Evolutionary conservation across 176 grass and related monocot genomes (phyloP), one percentile per base, ranked within the genome.

Genomic region (Canna indica): DNA sequence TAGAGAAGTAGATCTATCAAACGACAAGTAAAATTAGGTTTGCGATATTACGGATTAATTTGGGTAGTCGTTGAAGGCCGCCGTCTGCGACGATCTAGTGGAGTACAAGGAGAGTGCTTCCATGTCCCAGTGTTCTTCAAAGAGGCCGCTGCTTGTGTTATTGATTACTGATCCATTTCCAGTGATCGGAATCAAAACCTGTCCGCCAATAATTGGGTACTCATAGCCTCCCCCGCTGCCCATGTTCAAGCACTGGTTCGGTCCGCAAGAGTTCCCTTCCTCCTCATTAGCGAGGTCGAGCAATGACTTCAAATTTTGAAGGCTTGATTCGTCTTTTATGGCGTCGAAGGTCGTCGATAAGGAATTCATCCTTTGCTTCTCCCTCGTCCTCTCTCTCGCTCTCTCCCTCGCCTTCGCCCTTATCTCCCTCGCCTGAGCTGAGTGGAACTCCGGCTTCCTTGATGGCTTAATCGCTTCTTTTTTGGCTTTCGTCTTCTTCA

Each of bases 331-430:
- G 0, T 4, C 63, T 22, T 38, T 66, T 13, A 25, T 25, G 20
- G 18, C 2, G 1, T 38, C 63, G 3, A 24, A 5, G 59, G 29
- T 12, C 3, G 1, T 25, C 27, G 33, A 46, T 14, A n/a, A 63
- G 31, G 31, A 33, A 20, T 17, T 36, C 79, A 87, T 84, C 74
- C 72, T 73, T 52, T 96, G 79, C 82, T 91, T 91, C 80, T 91
- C 88, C 83, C 47, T 90, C 4, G 93, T 96, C 64, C 93, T 57
- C 85, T 95, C 91, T 67, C 87, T 83, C 28, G 91, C 91, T 75
- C 91, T 83, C 75, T 89, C 88, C 79, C 93, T 82, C 5, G 88
- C 93, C 85, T 85, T 91, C 0, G 86, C 82, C 75, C 93, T 73
- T 35, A 81, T 58, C 64, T 96, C 93, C 74, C 86, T 89, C 71